These are phyloP conservation scores for Carpinus fangiana DNA, from an alignment of 306 rosid species.

Conservation along the genomic window DNA sequence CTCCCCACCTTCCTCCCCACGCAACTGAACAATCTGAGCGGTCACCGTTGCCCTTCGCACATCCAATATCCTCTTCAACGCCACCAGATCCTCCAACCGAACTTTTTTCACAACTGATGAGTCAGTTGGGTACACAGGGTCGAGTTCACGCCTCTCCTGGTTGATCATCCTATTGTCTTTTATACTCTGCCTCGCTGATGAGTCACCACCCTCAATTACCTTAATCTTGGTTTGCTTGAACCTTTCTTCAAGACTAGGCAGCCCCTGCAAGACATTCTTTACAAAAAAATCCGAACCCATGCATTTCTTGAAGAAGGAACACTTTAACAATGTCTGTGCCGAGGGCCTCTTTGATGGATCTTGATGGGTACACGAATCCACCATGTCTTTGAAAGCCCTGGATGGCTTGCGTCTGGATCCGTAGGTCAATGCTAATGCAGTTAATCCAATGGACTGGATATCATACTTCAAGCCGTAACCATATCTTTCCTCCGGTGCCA, in stretches of 20 bases:
- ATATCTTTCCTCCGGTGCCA: slow-evolving; percentile 51
- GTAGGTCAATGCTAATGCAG: no score
- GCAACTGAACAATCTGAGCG: slow-evolving; percentile 14
- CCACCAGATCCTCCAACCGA: background rate
- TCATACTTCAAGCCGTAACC: no score
- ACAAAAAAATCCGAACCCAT: slow-evolving; percentile 42
- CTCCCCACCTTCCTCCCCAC: background rate
- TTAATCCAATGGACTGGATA: no score
- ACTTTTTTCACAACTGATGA: no score
- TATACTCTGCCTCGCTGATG: background rate
- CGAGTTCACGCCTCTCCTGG: no score
- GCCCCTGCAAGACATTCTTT: slow-evolving; percentile 45
- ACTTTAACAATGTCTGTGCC: slow-evolving; percentile 52
- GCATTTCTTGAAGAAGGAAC: slow-evolving; percentile 50
- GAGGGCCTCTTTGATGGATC: slow-evolving; percentile 65
- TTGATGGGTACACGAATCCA: slow-evolving; percentile 51
- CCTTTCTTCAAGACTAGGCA: slow-evolving; percentile 59
- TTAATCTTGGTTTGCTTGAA: slow-evolving; percentile 33
- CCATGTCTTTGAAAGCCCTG: no score
- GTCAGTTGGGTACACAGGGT: no score
- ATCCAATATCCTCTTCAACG: slow-evolving; percentile 33
- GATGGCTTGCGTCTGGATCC: background rate
- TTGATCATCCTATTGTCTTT: background rate
- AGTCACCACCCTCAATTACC: slow-evolving; percentile 17
- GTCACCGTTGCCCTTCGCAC: slow-evolving; percentile 29